Evolutionary conservation across 345 rosid genomes (phyloP).

Genomic region (Firmiana major): DNA sequence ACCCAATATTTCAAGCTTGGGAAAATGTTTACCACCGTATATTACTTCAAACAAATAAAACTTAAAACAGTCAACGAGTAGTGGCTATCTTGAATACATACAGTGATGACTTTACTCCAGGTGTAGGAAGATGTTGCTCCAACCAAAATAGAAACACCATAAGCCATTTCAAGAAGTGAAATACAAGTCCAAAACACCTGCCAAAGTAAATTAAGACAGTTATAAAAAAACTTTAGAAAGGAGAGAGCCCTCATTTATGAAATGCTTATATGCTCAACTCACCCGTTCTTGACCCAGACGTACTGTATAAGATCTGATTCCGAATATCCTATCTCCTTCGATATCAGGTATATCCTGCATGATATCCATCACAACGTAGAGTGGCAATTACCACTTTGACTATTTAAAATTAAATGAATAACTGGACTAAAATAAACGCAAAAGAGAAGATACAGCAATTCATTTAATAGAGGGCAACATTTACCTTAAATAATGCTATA

Average conservation of each 20-base stretch:
- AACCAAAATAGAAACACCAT: conserved; percentile 62
- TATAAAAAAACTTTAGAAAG: background rate
- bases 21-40: background rate
- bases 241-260: background rate
- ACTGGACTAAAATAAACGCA: background rate
- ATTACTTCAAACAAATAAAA: background rate
- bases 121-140: conserved; percentile 69
- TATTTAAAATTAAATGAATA: background rate
- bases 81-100: conserved; percentile 25
- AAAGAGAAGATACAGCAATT: background rate
- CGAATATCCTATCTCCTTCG: conserved; percentile 84
- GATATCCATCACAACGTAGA: conserved; percentile 10
- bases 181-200: conserved; percentile 95
- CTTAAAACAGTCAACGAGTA: background rate
- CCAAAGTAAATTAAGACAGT: conserved; percentile 4
- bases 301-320: conserved; percentile 77
- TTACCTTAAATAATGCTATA: conserved; percentile 91
- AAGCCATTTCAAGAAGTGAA: conserved; percentile 78
- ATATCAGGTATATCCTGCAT: conserved; percentile 92
- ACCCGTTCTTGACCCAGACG: conserved; percentile 80
- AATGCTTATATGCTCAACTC: background rate
- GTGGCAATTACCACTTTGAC: background rate
- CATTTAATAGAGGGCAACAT: background rate
- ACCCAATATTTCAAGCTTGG: background rate
- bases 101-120: conserved; percentile 84